These are phyloP conservation scores for Cajanus cajan DNA, from an alignment of 306 rosid species.

Conservation along the genomic window DNA sequence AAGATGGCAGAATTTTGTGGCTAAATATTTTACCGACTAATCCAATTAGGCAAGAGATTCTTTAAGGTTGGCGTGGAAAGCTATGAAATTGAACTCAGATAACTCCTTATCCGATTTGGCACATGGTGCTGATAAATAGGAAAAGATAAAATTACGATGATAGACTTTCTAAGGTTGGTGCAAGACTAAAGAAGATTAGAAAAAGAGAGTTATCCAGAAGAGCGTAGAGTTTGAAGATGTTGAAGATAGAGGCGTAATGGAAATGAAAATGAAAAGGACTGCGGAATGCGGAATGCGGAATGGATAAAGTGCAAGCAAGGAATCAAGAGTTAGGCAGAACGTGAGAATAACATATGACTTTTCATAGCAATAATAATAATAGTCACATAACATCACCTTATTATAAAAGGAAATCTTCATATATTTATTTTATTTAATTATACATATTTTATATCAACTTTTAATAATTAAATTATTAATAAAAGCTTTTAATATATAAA, in stretches of 20 bases:
- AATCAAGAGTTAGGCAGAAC: background rate
- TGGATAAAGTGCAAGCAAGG: background rate
- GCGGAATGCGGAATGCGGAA: background rate
- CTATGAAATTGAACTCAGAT: background rate
- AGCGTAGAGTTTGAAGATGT: background rate
- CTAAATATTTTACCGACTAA: background rate
- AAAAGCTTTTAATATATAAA: no score
- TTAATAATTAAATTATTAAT: no score
- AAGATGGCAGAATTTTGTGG: background rate
- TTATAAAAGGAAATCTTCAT: no score
- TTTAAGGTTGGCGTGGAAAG: background rate
- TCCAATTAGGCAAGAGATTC: background rate
- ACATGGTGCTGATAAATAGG: background rate
- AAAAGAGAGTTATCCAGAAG: background rate
- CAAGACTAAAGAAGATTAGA: background rate
- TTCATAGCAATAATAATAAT: background rate
- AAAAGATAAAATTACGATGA: background rate
- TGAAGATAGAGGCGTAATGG: background rate
- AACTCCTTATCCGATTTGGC: background rate
- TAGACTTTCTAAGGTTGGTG: background rate
- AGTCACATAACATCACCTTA: no score
- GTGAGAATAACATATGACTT: background rate
- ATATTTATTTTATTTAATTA: no score
- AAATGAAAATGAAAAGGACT: background rate
- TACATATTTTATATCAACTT: no score